Evolutionary conservation across 306 rosid species (phyloP).

Genomic region (Mimosa pudica): DNA sequence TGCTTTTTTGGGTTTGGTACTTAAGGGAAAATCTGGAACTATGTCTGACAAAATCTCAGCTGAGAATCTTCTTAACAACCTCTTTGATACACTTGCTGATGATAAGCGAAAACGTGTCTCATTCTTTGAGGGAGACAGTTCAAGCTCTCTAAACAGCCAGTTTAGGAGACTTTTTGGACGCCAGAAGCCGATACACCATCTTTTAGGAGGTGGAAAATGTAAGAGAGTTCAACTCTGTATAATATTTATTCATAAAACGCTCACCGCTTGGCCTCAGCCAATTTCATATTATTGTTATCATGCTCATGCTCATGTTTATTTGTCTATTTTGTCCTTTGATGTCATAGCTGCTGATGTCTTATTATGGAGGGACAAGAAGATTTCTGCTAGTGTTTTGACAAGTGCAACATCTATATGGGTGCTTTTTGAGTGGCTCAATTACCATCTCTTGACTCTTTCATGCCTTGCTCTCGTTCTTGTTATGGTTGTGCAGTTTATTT

Average conservation of each 20-base stretch:
- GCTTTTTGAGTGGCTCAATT: conserved; percentile 90
- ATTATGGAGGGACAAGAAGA: conserved; percentile 98
- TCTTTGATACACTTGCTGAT: conserved; percentile 64
- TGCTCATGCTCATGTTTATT: neutral
- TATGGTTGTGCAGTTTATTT: conserved; percentile 79
- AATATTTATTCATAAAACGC: conserved; percentile 2
- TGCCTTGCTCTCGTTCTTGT: conserved; percentile 65
- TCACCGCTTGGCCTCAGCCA: conserved; percentile 3
- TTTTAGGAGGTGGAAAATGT: conserved; percentile 97
- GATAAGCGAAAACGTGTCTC: conserved; percentile 59
- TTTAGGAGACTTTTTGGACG: conserved; percentile 79
- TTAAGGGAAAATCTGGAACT: conserved; percentile 43
- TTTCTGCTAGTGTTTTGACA: conserved; percentile 75
- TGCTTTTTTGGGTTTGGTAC: conserved; percentile 20
- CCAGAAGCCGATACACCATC: conserved; percentile 72
- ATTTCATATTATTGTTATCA: neutral
- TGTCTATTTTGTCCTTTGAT: conserved; percentile 28
- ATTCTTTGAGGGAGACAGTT: conserved; percentile 63
- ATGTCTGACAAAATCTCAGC: conserved; percentile 72
- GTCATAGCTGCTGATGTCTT: conserved; percentile 86
- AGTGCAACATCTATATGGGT: conserved; percentile 81
- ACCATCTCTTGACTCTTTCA: conserved; percentile 68
- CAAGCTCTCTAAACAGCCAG: conserved; percentile 50
- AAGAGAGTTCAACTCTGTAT: conserved; percentile 30
- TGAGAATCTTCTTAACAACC: conserved; percentile 53